Evolutionary conservation across 306 rosid species (phyloP).

Genomic region (Pueraria montana): DNA sequence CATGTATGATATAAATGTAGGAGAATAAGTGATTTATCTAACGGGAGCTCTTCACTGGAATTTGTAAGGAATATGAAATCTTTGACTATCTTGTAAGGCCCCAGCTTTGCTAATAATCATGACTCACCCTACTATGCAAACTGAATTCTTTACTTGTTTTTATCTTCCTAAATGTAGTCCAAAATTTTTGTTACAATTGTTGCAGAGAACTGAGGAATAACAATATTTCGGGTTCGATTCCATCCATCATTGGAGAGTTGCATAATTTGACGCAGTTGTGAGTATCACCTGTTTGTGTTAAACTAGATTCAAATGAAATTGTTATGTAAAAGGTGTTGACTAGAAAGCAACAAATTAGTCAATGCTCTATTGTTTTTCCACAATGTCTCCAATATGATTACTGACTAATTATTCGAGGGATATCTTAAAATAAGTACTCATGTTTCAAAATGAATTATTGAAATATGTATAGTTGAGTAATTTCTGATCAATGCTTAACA

Average conservation of each 20-base stretch:
- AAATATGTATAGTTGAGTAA: too few relatives aligned
- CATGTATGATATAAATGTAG: constrained; percentile 52
- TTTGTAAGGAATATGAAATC: constrained; percentile 76
- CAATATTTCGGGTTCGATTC: constrained; percentile 76
- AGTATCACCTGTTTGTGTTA: not conserved
- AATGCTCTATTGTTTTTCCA: not conserved
- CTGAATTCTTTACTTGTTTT: constrained; percentile 1
- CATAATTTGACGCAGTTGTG: constrained; percentile 24
- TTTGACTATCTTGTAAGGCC: constrained; percentile 66
- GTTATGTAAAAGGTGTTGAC: not conserved
- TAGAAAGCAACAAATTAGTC: not conserved
- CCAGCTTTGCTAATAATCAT: constrained; percentile 18
- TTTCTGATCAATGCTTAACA: too few relatives aligned
- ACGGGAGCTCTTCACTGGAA: constrained; percentile 78
- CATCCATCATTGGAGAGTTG: constrained; percentile 67
- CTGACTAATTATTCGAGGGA: not conserved
- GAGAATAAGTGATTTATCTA: constrained; percentile 69
- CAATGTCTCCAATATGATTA: not conserved
- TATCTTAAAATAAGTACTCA: not conserved
- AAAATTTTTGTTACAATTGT: constrained; percentile 37
- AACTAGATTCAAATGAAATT: not conserved
- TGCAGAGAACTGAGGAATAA: constrained; percentile 80
- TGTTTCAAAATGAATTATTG: constrained; percentile 27
- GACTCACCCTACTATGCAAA: constrained; percentile 16
- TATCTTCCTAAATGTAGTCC: constrained; percentile 31